These are phyloP conservation scores for Boletellus deceptivus DNA, from an alignment of 1,284 basidiomycete species.

Conservation along the genomic window DNA sequence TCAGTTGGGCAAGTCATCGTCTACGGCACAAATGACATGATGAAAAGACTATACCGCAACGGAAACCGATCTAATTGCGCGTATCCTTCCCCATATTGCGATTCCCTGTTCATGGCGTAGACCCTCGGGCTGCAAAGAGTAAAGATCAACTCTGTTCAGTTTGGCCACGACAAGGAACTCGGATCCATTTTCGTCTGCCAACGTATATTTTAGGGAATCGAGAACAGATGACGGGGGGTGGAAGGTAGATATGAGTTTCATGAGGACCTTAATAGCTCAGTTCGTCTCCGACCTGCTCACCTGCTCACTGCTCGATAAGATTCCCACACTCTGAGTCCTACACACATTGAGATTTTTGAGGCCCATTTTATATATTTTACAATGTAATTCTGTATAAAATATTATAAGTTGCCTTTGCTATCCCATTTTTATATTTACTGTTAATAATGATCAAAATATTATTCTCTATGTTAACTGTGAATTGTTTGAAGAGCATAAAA, in stretches of 20 bases:
- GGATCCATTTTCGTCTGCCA: constrained; percentile 44
- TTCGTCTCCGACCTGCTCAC: too few species aligned
- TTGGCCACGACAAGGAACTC: constrained; percentile 70
- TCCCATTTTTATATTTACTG: too few species aligned
- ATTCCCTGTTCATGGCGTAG: constrained; percentile 53
- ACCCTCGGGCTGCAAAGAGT: constrained; percentile 56
- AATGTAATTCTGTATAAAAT: too few species aligned
- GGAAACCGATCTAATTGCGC: constrained; percentile 53
- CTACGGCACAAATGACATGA: constrained; percentile 1
- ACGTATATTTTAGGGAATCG: constrained; percentile 58
- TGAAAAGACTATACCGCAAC: constrained; percentile 42
- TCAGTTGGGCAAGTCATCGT: constrained; percentile 6
- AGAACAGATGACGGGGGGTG: constrained; percentile 63
- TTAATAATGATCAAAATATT: too few species aligned
- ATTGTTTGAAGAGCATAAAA: too few species aligned
- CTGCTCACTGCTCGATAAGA: too few species aligned
- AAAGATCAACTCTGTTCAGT: constrained; percentile 61
- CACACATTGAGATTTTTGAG: too few species aligned
- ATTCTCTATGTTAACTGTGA: too few species aligned
- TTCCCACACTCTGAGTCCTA: too few species aligned
- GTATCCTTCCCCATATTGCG: constrained; percentile 66
- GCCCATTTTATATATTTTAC: too few species aligned
- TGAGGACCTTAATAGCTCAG: constrained; percentile 22
- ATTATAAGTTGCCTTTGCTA: too few species aligned
- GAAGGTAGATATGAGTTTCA: constrained; percentile 72